Evolutionary conservation across 2,329 filamentous ascomycete genomes (phyloP), one percentile per base, ranked within the genome.

Genomic region (Alternaria alternata): DNA sequence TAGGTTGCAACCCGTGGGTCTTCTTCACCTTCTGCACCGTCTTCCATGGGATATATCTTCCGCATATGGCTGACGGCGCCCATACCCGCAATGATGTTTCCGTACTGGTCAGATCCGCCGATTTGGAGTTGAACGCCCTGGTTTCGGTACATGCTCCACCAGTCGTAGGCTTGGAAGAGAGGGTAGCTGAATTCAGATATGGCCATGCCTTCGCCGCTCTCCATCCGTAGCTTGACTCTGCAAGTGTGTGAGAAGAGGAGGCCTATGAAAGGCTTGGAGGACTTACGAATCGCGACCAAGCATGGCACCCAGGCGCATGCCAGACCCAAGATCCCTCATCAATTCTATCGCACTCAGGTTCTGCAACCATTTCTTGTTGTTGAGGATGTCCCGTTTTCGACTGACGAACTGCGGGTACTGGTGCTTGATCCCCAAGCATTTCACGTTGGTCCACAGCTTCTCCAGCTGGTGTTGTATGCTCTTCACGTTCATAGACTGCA

Each of bases 181-280:
- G 96, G 95, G 74, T 99, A 99, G 42, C 89, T 87, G 78, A 99
- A 97, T 76, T 99, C 95, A 36, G 92, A 90, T 71, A 96, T 91
- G 0, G 94, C 96, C 90, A 99, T 94, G 69, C 95, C 96, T 65
- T 95, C 91, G 38, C 93, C 92, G 54, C 89, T 89, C n/a, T 86
- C 86, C 83, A 98, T 85, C 73, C 93, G 92, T 58, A 88, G 89
- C 79, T 93, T 95, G 55, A 96, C 93, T 34, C 87, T 89, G 32
- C 12, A 51, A 8, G 48, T 36, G 30, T 38, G 44, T 78, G 49
- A 78, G 70, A 8, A 9, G 12, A 9, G 9, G 24, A 14, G 24
- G 32, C 14, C 14, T 8, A 7, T 18, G 22, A 5, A 12, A 16
- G 7, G 16, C 1, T 14, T 7, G 8, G 48, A 87, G 14, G 7